These are phyloP conservation scores for Cercospora brassicicola DNA, from an alignment of 2,329 filamentous ascomycete species.

Conservation along the genomic window DNA sequence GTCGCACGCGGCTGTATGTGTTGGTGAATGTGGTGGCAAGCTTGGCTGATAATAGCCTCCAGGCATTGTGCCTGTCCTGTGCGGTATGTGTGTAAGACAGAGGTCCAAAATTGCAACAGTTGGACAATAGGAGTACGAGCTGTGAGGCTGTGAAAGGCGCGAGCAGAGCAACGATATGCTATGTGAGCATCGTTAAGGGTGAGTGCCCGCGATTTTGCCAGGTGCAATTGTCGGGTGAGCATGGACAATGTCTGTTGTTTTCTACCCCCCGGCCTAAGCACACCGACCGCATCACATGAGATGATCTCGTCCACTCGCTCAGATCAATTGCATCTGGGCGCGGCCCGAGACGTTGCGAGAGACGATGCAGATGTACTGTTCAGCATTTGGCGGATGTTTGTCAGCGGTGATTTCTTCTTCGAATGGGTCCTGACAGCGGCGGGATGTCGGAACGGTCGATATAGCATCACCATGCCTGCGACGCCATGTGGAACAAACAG, in stretches of 20 bases:
- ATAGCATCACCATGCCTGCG: slow-evolving; percentile 11
- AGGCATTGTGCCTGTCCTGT: not conserved
- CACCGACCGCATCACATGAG: not conserved
- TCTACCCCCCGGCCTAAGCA: not conserved
- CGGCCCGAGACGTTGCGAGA: not conserved
- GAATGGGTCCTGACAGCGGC: not conserved
- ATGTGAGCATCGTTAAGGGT: not conserved
- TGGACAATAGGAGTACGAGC: not conserved
- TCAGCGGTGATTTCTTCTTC: not conserved
- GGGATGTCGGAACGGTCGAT: not conserved
- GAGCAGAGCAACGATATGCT: not conserved
- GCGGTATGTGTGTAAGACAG: not conserved
- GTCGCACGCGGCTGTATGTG: not conserved
- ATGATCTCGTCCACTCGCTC: not conserved
- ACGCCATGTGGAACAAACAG: slow-evolving; percentile 1
- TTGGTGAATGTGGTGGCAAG: not conserved
- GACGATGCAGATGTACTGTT: not conserved
- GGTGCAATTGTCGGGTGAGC: not conserved
- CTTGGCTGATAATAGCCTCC: not conserved
- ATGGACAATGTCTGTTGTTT: not conserved
- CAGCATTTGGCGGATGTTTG: not conserved
- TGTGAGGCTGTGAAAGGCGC: not conserved
- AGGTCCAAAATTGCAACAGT: not conserved
- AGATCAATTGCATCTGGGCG: not conserved
- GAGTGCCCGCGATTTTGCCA: not conserved